phyloP scores from a whole-genome alignment of 2,329 filamentous ascomycete genomes.

The Mariannaea elegans region DNA sequence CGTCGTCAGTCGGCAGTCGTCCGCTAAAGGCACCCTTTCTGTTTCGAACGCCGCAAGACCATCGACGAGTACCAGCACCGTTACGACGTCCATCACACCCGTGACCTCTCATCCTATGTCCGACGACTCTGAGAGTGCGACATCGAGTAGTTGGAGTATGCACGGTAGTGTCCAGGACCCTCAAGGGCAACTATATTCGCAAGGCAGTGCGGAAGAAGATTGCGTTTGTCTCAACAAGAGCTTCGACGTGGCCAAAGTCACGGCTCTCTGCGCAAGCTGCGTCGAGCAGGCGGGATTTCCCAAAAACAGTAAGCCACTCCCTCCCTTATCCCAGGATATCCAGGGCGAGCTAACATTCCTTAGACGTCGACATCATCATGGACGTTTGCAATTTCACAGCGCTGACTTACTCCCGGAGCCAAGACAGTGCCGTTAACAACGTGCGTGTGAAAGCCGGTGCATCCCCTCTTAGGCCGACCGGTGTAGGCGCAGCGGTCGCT shows the following conservation, averaged over 20 bases:
- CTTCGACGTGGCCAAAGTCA: slow-evolving; percentile 51
- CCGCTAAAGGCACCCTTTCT: neutral
- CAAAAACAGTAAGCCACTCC: slow-evolving; percentile 43
- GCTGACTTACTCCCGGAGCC: slow-evolving; percentile 40
- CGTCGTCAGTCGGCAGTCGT: slow-evolving; percentile 12
- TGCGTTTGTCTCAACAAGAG: slow-evolving; percentile 52
- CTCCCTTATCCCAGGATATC: neutral
- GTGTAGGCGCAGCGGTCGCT: neutral
- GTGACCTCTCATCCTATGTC: neutral
- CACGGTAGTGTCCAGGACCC: slow-evolving; percentile 21
- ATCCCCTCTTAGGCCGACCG: neutral
- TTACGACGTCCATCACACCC: slow-evolving; percentile 4
- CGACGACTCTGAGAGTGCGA: slow-evolving; percentile 2
- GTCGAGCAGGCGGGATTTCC: slow-evolving; percentile 44
- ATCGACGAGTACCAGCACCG: slow-evolving; percentile 14
- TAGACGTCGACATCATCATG: slow-evolving; percentile 51
- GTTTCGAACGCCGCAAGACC: slow-evolving; percentile 1
- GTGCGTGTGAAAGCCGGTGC: slow-evolving; percentile 47
- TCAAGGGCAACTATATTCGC: slow-evolving; percentile 26
- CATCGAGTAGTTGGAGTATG: slow-evolving; percentile 16
- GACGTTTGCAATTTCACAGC: slow-evolving; percentile 45
- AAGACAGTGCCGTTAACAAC: slow-evolving; percentile 45
- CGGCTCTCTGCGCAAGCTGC: slow-evolving; percentile 51
- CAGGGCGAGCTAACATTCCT: neutral
- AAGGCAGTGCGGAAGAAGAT: slow-evolving; percentile 42